These are phyloP conservation scores for Dittrichia graveolens DNA, from an alignment of 129 eudicot genomes.

Conservation along the genomic window DNA sequence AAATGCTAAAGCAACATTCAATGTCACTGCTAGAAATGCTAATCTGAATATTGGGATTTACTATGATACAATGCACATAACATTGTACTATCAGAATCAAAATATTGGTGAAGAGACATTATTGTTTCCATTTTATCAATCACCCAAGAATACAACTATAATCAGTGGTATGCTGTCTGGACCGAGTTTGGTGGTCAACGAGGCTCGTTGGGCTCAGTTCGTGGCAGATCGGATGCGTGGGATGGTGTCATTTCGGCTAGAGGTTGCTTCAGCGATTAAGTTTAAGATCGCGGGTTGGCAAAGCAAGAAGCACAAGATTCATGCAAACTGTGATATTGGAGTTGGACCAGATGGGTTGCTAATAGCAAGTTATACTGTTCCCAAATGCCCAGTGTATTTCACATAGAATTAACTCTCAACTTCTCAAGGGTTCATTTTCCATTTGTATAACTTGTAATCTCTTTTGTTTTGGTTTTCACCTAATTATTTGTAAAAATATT, in stretches of 20 bases:
- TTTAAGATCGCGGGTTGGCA: slow-evolving; percentile 76
- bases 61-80: slow-evolving; percentile 51
- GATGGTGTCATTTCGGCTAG: slow-evolving; percentile 53
- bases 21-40: slow-evolving; percentile 59
- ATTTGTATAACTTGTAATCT: not conserved
- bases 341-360: slow-evolving; percentile 78
- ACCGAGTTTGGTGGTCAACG: slow-evolving; percentile 41
- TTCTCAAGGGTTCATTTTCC: slow-evolving; percentile 1
- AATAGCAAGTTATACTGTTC: slow-evolving; percentile 38
- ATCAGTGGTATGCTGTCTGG: slow-evolving; percentile 46
- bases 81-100: slow-evolving; percentile 53
- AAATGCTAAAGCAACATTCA: slow-evolving; percentile 48
- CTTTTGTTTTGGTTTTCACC: not conserved
- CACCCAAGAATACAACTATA: slow-evolving; percentile 60
- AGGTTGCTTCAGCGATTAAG: slow-evolving; percentile 56
- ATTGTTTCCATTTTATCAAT: slow-evolving; percentile 54
- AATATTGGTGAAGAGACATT: slow-evolving; percentile 54
- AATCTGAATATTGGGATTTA: slow-evolving; percentile 63
- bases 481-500: slow-evolving; percentile 16
- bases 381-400: slow-evolving; percentile 75
- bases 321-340: slow-evolving; percentile 61
- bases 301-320: slow-evolving; percentile 65
- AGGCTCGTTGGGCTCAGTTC: slow-evolving; percentile 61
- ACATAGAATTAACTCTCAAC: slow-evolving; percentile 24
- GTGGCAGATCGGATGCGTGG: slow-evolving; percentile 53